Base-by-base conservation (phyloP, 371 early-diverging fungal genomes). In the Mortierella sp. region DNA sequence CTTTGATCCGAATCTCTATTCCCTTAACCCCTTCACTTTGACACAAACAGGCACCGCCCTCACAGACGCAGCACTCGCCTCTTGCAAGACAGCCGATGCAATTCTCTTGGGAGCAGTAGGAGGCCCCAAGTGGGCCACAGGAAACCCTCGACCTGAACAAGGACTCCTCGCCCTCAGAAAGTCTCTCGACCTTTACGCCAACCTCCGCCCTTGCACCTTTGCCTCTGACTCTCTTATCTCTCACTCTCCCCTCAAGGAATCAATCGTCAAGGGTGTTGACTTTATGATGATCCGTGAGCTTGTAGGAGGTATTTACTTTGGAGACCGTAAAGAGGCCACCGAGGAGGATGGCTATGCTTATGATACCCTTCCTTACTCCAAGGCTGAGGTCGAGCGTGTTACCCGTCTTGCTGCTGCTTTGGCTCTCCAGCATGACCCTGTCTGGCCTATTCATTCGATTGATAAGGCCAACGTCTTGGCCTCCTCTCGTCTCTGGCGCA, bases 391-490 rank as follows among this genome's bases (percentile, higher is more conserved):
- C 68, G 93, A 95, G 88, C 96, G 99, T 84, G 96, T 99, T 73
- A 96, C 99, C 24, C 96, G 97, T 57, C 92, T 98, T 70, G 98
- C 99, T 58, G 98, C 95, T 26, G 90, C 93, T 74, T 90, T 99
- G 79, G 96, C 96, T 26, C 89, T 92, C 70, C 90, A 94, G 87
- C 91, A 94, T 57, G 92, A 90, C 75, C 98, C 98, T 47, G 94
- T 95, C 34, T 92, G 93, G 79, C 94, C 95, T 71, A 95, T 98
- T 76, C 98, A 97, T 84, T 97, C 97, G 50, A 95, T 99, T 77
- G 99, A 99, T 91, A 99, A 99, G 90, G 99, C 99, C 78, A 99
- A 99, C 88, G 99, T 99, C 14, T 92, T 98, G 83, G 99, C 99
- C 57, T 96, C 98, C 0, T 98, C 99, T 26, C 95, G 99, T 82